Conservation (phyloP, 148 eudicot genomes). For the Silene latifolia region DNA sequence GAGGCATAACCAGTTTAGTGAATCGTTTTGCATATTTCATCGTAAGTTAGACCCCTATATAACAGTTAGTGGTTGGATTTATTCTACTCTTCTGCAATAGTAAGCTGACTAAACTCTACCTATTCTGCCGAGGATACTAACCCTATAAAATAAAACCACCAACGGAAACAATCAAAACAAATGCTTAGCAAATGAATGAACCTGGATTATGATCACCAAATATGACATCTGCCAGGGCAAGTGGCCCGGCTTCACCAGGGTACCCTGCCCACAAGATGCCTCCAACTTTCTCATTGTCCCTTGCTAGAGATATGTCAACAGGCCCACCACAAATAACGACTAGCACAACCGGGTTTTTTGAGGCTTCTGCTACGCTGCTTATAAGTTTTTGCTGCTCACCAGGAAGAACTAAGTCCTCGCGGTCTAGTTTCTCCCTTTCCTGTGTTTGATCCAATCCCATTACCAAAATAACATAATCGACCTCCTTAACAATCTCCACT, state of each 20-base stretch:
- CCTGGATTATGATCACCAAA: constrained; percentile 65
- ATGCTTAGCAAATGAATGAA: constrained; percentile 14
- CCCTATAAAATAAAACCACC: not conserved
- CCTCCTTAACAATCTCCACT: constrained; percentile 32
- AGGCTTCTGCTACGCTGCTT: constrained; percentile 32
- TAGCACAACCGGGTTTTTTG: constrained; percentile 49
- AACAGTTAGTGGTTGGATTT: too few species aligned
- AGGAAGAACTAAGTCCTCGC: constrained; percentile 42
- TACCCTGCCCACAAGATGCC: constrained; percentile 68
- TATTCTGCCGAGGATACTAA: not conserved
- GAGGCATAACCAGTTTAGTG: too few species aligned
- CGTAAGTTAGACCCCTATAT: too few species aligned
- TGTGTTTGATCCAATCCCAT: constrained; percentile 56
- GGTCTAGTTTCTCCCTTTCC: constrained; percentile 48
- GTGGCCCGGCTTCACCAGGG: constrained; percentile 65
- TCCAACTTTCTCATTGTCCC: constrained; percentile 40
- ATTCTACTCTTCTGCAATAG: not conserved
- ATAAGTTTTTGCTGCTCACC: constrained; percentile 46
- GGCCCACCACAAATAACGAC: constrained; percentile 59
- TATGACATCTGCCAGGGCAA: constrained; percentile 49
- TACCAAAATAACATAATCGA: constrained; percentile 44
- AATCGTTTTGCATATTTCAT: not conserved
- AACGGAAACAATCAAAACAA: not conserved
- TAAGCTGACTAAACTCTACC: not conserved
- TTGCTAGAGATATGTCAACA: constrained; percentile 39